Evolutionary conservation across 2,329 filamentous ascomycete genomes (phyloP).

Genomic region (Gremmenia infestans): DNA sequence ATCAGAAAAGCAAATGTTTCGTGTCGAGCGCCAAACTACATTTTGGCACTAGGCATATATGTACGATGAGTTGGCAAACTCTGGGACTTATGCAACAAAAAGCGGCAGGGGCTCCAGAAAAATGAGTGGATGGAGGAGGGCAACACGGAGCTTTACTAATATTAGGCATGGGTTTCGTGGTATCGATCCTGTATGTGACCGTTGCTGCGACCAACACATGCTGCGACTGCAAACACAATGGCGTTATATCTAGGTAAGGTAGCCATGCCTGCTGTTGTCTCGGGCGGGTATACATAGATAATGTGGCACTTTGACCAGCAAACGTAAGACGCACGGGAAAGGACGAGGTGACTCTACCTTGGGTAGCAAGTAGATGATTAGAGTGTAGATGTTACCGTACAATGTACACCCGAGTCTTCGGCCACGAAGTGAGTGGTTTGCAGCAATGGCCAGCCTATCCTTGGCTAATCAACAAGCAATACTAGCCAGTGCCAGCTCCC

Average conservation of each 20-base stretch:
- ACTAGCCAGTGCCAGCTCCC: not conserved
- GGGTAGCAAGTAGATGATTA: not conserved
- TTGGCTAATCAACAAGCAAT: not conserved
- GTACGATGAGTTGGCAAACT: not conserved
- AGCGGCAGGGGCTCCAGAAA: not conserved
- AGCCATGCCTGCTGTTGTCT: not conserved
- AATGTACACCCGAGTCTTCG: not conserved
- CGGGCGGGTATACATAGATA: not conserved
- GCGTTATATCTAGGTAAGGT: not conserved
- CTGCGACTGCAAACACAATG: not conserved
- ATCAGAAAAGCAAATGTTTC: too few species aligned
- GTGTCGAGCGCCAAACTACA: not conserved
- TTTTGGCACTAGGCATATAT: not conserved
- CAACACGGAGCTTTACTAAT: not conserved
- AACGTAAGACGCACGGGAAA: not conserved
- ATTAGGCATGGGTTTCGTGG: not conserved
- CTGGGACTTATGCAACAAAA: not conserved
- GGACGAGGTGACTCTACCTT: not conserved
- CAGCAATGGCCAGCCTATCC: not conserved
- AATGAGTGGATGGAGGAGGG: not conserved
- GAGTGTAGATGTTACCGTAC: not conserved
- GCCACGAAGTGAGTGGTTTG: not conserved
- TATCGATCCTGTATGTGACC: slow-evolving; percentile 3
- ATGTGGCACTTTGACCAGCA: not conserved
- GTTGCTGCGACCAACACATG: not conserved